These are phyloP conservation scores for Gnaphalium uliginosum DNA, from an alignment of 129 eudicot genomes.

Conservation along the genomic window DNA sequence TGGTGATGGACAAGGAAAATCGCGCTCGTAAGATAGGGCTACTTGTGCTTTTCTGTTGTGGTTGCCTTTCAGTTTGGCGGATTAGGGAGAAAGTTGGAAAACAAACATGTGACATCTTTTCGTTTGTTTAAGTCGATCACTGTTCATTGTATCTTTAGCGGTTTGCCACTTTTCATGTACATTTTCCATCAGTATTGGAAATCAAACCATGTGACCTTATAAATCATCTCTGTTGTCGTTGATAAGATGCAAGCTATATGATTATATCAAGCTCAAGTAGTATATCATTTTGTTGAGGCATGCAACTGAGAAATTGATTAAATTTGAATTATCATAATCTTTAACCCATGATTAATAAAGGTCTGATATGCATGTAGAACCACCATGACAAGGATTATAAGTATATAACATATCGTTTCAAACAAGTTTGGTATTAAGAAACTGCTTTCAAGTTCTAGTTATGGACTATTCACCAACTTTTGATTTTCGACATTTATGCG, in stretches of 20 bases:
- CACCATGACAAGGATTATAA: background rate
- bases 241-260: background rate
- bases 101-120: conserved; percentile 16
- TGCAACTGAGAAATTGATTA: too few relatives aligned
- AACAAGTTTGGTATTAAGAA: background rate
- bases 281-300: background rate
- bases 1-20: conserved; percentile 33
- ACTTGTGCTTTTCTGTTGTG: conserved; percentile 17
- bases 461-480: background rate
- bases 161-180: conserved; percentile 17
- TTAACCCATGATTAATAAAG: background rate
- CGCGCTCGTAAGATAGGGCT: conserved; percentile 27
- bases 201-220: background rate
- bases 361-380: background rate
- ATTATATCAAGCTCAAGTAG: too few relatives aligned
- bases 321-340: background rate
- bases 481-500: too few relatives aligned
- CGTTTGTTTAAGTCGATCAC: conserved; percentile 1
- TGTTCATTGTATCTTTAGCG: background rate
- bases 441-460: background rate
- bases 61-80: conserved; percentile 7
- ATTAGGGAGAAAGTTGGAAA: conserved; percentile 28
- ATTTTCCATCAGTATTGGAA: background rate
- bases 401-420: background rate
- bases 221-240: background rate